Evolutionary conservation across 2,329 filamentous ascomycete genomes (phyloP), one percentile per base, ranked within the genome.

Genomic region (Catunica adiposa): DNA sequence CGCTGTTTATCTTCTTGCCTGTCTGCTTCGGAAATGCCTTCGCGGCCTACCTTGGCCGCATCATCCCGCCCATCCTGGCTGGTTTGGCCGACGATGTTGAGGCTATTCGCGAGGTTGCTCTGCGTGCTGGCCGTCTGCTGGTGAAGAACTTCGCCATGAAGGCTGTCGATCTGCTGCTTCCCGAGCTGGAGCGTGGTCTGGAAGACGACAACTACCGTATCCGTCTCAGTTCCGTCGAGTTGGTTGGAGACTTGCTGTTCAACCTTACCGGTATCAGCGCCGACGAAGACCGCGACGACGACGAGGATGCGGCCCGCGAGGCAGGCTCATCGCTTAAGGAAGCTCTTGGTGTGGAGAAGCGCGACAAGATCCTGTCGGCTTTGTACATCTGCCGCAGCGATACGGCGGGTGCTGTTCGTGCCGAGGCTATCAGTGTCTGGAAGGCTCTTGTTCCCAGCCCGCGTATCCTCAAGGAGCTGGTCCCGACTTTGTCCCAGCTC

Each of bases 21-120:
- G 92, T 95, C 54, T 98, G 92, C 71, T 98, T 98, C 64, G 92
- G 92, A 64, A 98, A 98, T 76, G 94, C 89, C 68, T 98, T 98
- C 65, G 85, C 92, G 62, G 89, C 88, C 66, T 98, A 98, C 65
- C 83, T 98, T 59, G 87, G 83, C 70, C 89, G 83, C 66, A 95
- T 98, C 64, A 95, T 98, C 63, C 94, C 92, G 17, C 86, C 92
- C 20, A 97, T 98, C 63, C 76, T 98, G 60, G 82, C 88, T 61
- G 94, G 94, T 63, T 76, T 98, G 67, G 94, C 92, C 34, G 92
- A 98, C 66, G 92, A 98, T 64, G 75, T 97, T 54, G 92, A 98
- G 67, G 89, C 89, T 1, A 98, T 98, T 63, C 84, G 92, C 57
- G 92, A 98, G 63, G 97, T 89, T n/a, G 86, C 94, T 34, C 78